phyloP scores from a whole-genome alignment of 139 green algal species.

The Closterium sp. region DNA sequence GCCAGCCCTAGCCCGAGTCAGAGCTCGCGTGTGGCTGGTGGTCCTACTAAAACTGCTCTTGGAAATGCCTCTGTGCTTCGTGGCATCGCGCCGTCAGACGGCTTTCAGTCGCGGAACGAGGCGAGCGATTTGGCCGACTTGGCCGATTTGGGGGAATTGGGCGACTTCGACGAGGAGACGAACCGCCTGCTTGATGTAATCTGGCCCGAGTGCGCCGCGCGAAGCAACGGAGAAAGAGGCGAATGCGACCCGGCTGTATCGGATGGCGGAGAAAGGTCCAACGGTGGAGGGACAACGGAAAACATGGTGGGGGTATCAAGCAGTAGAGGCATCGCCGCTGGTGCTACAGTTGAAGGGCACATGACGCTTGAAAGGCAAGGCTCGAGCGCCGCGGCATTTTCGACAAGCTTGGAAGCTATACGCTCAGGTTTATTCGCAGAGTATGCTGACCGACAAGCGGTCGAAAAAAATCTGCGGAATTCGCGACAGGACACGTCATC shows the following conservation, averaged over 20 bases:
- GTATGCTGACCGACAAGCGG: not conserved
- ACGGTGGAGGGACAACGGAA: not conserved
- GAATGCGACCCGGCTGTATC: not conserved
- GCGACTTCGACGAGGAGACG: not conserved
- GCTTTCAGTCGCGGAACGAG: not conserved
- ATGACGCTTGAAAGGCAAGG: not conserved
- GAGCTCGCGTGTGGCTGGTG: not conserved
- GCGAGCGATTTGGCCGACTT: not conserved
- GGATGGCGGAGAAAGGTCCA: not conserved
- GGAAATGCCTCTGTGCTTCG: not conserved
- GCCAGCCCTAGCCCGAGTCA: not conserved
- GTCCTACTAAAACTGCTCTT: not conserved
- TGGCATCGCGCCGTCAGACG: not conserved
- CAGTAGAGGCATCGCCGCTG: not conserved
- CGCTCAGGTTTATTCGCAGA: not conserved
- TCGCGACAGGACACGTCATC: not conserved
- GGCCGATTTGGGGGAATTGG: not conserved
- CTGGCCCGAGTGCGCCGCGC: not conserved
- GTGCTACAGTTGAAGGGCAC: not conserved
- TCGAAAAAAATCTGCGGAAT: not conserved
- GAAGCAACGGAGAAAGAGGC: not conserved
- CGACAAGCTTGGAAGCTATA: not conserved
- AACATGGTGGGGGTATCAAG: not conserved
- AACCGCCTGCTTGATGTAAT: not conserved
- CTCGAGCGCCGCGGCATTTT: not conserved